Conservation (phyloP, 202 grass and related monocot species). For the Saccharum hybrid region DNA sequence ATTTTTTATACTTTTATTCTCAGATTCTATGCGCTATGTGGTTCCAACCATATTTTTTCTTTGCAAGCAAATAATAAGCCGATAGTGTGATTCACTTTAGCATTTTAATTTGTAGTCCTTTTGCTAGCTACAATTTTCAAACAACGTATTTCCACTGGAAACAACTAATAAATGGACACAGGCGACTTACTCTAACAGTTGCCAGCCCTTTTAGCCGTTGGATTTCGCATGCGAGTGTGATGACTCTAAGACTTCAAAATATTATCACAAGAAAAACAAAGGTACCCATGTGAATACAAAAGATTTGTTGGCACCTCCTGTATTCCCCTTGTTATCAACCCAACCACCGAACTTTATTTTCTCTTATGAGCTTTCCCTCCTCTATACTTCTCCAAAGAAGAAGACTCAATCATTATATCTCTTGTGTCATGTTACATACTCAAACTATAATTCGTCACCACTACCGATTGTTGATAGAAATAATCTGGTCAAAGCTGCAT, state of each 20-base stretch:
- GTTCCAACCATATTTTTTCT: neutral
- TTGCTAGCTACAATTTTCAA: neutral
- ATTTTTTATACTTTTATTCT: too few relatives aligned
- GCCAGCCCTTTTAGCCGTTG: neutral
- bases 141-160: neutral
- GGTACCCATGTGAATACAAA: neutral
- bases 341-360: neutral
- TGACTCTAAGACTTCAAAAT: neutral
- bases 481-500: too few relatives aligned
- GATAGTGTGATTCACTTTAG: too few relatives aligned
- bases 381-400: too few relatives aligned
- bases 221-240: neutral
- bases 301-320: neutral
- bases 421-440: too few relatives aligned
- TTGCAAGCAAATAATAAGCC: too few relatives aligned
- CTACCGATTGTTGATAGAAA: too few relatives aligned
- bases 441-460: too few relatives aligned
- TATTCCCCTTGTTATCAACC: neutral
- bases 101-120: too few relatives aligned
- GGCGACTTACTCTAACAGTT: neutral
- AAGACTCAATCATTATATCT: too few relatives aligned
- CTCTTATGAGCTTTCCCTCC: too few relatives aligned
- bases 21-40: too few relatives aligned
- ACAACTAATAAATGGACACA: neutral
- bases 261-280: neutral